Conservation (phyloP, 2,329 filamentous ascomycete species). For the Talaromyces sp. region DNA sequence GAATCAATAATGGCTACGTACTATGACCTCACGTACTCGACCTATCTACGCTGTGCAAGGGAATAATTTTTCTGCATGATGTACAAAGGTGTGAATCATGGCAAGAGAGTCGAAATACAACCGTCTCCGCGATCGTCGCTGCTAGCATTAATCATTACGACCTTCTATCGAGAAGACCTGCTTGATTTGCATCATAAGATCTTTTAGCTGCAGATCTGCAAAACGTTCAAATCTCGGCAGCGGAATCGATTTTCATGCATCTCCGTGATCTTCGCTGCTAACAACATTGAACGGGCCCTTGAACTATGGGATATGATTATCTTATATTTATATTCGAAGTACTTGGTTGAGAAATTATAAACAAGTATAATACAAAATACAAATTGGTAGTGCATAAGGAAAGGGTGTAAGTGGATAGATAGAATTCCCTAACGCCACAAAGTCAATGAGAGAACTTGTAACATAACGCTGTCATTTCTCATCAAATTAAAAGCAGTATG, state of each 20-base stretch:
- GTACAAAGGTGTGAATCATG: neutral
- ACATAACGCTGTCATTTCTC: constrained; percentile 13
- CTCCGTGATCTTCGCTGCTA: neutral
- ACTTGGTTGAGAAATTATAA: neutral
- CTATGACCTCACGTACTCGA: neutral
- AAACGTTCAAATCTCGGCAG: neutral
- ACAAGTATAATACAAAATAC: neutral
- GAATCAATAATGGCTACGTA: neutral
- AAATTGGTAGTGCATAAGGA: neutral
- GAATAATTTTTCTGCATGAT: neutral
- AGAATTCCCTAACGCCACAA: neutral
- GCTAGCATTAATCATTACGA: neutral
- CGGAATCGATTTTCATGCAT: neutral
- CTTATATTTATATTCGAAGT: neutral
- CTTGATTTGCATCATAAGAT: neutral
- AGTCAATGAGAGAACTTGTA: neutral
- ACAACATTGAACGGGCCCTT: neutral
- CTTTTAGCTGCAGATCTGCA: neutral
- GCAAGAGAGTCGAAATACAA: neutral
- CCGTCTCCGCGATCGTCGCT: neutral
- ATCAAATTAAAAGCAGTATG: constrained; percentile 4
- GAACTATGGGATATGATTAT: neutral
- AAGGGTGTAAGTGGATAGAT: neutral
- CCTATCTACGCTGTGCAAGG: neutral
- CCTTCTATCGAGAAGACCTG: neutral